These are phyloP conservation scores for Cystobasidiaceae sp. DNA, from an alignment of 1,284 basidiomycete species.

Conservation along the genomic window DNA sequence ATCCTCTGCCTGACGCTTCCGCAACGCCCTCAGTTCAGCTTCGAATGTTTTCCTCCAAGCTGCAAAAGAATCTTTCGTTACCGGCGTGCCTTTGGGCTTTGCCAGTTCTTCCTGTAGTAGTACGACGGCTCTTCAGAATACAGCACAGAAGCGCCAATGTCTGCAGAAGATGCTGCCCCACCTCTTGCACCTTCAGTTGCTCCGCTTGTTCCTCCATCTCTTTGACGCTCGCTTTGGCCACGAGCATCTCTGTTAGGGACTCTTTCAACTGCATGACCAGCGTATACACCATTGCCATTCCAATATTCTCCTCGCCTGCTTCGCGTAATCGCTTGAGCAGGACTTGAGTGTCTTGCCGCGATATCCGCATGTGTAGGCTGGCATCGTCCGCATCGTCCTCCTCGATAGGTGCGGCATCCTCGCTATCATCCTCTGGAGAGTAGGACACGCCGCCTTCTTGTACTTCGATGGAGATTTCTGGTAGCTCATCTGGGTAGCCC, in stretches of 20 bases:
- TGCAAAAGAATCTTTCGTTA: slow-evolving; percentile 74
- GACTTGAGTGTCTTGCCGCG: not conserved
- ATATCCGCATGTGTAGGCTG: slow-evolving; percentile 56
- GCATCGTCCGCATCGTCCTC: slow-evolving; percentile 59
- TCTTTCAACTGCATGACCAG: slow-evolving; percentile 79
- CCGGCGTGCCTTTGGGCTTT: slow-evolving; percentile 80
- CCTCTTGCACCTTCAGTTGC: slow-evolving; percentile 59
- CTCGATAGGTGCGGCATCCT: slow-evolving; percentile 59
- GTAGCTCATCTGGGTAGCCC: slow-evolving; percentile 69
- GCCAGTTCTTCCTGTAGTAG: slow-evolving; percentile 72
- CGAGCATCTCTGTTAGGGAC: slow-evolving; percentile 62
- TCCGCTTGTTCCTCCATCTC: slow-evolving; percentile 54
- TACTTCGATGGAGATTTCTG: slow-evolving; percentile 63
- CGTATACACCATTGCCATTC: slow-evolving; percentile 96
- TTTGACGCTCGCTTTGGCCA: slow-evolving; percentile 37
- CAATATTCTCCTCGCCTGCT: slow-evolving; percentile 32
- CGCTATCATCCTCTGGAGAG: slow-evolving; percentile 41
- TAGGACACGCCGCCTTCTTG: slow-evolving; percentile 58
- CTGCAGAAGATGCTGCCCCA: too few relatives aligned
- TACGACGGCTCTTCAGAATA: too few relatives aligned
- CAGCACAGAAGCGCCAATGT: not conserved
- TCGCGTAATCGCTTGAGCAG: not conserved
- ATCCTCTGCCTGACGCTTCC: slow-evolving; percentile 72
- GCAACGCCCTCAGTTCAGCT: slow-evolving; percentile 59
- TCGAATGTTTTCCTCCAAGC: slow-evolving; percentile 77